Evolutionary conservation across 768 basidiomycete species (phyloP), one percentile per base, ranked within the genome.

Genomic region (Pulveroboletus sp.): DNA sequence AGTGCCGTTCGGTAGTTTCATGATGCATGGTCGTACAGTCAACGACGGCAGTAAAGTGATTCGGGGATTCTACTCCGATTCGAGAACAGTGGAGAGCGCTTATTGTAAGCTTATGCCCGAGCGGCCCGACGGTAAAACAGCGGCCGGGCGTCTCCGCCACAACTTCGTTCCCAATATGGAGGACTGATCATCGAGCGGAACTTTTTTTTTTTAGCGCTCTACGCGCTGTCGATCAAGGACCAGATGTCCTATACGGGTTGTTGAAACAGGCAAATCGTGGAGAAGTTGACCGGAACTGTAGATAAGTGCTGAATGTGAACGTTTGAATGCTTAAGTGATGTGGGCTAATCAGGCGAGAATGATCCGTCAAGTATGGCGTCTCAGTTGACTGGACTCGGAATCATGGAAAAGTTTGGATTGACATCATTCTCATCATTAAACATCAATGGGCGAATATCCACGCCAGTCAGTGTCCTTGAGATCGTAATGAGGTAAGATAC

Each of bases 401-500:
- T 16, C 40, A 16, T n/a, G n/a, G n/a, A n/a, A n/a, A n/a, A n/a
- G n/a, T n/a, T n/a, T n/a, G n/a, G 17, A 24, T 22, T n/a, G 22
- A 16, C 26, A 41, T n/a, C 16, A 5, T 40, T 40, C 17, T 27
- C 40, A 41, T 23, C 30, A 23, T n/a, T n/a, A 8, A 22, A 23
- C 7, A 49, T 27, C 22, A 22, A 29, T 17, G 4, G 27, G 24
- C 11, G 14, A 45, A 14, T 16, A 45, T 45, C 32, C 12, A 16
- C 13, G 34, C 22, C 22, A 32, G 34, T 36, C 8, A n/a, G 20
- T 55, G 39, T 45, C 45, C 53, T 60, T 59, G 37, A 39, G 51
- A 52, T 52, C 16, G 24, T 60, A 55, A 53, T 43, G 29, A 62
- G 60, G 26, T 64, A 63, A 29, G 26, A 43, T 51, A 54, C 6